Evolutionary conservation across 2,329 filamentous ascomycete genomes (phyloP), one percentile per base, ranked within the genome.

Genomic region (Cladophialophora chaetospira): DNA sequence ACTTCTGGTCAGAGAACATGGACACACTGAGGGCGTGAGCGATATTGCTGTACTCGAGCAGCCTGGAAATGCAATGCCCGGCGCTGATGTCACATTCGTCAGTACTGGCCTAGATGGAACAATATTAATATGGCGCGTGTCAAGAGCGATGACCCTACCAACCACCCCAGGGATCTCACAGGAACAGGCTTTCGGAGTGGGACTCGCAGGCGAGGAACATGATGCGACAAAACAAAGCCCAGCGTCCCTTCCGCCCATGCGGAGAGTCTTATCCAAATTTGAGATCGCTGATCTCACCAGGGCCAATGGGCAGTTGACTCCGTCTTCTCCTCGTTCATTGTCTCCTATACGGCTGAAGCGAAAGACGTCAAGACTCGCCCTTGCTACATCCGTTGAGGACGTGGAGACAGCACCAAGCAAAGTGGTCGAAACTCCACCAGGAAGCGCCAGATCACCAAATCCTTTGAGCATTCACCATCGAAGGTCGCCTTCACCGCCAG

Each of bases 11-110:
- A 85, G 91, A 36, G 94, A 97, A 73, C 97, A 91, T 84, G 94
- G 94, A 1, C 94, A 99, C 66, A 96, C 92, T 0, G 92, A 97
- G 69, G 88, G 92, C 6, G 91, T 99, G 62, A 96, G 89, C 49
- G 92, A 92, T 58, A 85, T 95, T 15, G 82, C 88, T 3, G 75
- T 97, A 15, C 71, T 93, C 9, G 83, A 88, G 53, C 57, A 67
- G 49, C 59, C 71, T 5, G 68, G 70, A 36, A 81, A 83, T 13
- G 76, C 79, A 13, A 74, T 76, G 23, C 81, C 82, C 50, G 81
- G 79, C 58, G 31, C 50, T 29, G 70, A 70, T 52, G 72, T 69
- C 43, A 74, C 70, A 8, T 75, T 91, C 38, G 82, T 93, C 50
- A 92, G 87, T 63, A 88, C 88, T 28, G 89, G 88, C 1, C 84